phyloP scores from a whole-genome alignment of 1,284 basidiomycete species.

The Rhodofomes roseus region DNA sequence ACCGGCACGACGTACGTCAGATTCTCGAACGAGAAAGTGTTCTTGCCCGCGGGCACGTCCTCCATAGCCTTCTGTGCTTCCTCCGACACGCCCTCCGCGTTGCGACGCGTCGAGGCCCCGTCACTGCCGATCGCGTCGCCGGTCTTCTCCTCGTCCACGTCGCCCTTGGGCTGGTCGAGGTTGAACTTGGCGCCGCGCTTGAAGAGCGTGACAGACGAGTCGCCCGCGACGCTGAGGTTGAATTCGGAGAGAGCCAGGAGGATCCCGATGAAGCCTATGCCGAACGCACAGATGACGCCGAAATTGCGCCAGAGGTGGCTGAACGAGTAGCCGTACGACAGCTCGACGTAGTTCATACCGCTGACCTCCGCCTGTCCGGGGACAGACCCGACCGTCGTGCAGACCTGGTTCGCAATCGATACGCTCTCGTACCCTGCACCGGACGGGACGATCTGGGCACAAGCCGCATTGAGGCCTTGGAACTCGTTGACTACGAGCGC shows the following conservation, averaged over 20 bases:
- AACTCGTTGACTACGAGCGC: slow-evolving; percentile 55
- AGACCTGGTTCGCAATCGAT: slow-evolving; percentile 53
- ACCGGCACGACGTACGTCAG: slow-evolving; percentile 62
- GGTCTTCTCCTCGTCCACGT: slow-evolving; percentile 28
- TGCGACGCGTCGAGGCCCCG: background rate
- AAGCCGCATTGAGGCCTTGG: slow-evolving; percentile 39
- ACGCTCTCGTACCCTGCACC: slow-evolving; percentile 53
- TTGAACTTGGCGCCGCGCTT: slow-evolving; percentile 35
- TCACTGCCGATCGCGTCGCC: background rate
- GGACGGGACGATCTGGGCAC: slow-evolving; percentile 39
- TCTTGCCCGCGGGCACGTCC: slow-evolving; percentile 26
- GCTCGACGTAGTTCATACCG: slow-evolving; percentile 50
- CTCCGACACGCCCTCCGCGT: background rate
- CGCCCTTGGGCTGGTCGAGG: slow-evolving; percentile 4
- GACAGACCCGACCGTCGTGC: slow-evolving; percentile 52
- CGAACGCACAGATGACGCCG: slow-evolving; percentile 52
- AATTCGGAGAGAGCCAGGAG: slow-evolving; percentile 54
- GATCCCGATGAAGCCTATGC: slow-evolving; percentile 40
- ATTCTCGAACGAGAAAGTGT: slow-evolving; percentile 64
- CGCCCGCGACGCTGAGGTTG: slow-evolving; percentile 33
- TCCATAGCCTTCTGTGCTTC: slow-evolving; percentile 16
- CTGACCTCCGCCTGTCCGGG: slow-evolving; percentile 44
- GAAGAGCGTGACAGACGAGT: slow-evolving; percentile 36
- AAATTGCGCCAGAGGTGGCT: slow-evolving; percentile 66
- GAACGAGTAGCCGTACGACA: slow-evolving; percentile 62